Evolutionary conservation across 192 early-diverging fungal species (phyloP).

Genomic region (Coemansia sp.): DNA sequence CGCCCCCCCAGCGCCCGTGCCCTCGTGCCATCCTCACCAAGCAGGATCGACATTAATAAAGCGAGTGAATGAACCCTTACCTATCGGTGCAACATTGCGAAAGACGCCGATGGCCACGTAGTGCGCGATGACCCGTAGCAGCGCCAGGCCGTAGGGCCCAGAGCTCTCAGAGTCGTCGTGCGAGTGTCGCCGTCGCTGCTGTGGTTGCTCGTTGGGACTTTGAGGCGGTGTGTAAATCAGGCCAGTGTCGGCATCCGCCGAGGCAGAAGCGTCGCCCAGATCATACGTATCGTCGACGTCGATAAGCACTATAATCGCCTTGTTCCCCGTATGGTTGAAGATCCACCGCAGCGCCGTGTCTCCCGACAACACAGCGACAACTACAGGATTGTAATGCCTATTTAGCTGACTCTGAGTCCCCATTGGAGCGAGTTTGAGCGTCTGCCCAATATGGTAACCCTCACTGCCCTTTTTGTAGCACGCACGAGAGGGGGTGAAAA

Average conservation of each 20-base stretch:
- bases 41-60: background rate
- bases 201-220: conserved; percentile 26
- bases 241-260: conserved; percentile 17
- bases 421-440: background rate
- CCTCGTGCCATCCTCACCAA: background rate
- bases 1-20: background rate
- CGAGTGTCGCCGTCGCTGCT: conserved; percentile 6
- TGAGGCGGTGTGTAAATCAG: conserved; percentile 47
- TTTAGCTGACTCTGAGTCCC: background rate
- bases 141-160: conserved; percentile 50
- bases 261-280: conserved; percentile 10
- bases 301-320: conserved; percentile 50
- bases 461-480: background rate
- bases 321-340: conserved; percentile 45
- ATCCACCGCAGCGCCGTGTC: conserved; percentile 53
- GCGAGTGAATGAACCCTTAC: conserved; percentile 23
- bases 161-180: conserved; percentile 24
- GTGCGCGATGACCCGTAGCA: conserved; percentile 51
- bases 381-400: conserved; percentile 17
- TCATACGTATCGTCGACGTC: conserved; percentile 53
- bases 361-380: conserved; percentile 52
- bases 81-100: conserved; percentile 53
- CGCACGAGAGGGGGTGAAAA: background rate
- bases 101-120: conserved; percentile 54
- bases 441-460: background rate